phyloP scores from a whole-genome alignment of 768 basidiomycete species.

The Lentinula sp. region DNA sequence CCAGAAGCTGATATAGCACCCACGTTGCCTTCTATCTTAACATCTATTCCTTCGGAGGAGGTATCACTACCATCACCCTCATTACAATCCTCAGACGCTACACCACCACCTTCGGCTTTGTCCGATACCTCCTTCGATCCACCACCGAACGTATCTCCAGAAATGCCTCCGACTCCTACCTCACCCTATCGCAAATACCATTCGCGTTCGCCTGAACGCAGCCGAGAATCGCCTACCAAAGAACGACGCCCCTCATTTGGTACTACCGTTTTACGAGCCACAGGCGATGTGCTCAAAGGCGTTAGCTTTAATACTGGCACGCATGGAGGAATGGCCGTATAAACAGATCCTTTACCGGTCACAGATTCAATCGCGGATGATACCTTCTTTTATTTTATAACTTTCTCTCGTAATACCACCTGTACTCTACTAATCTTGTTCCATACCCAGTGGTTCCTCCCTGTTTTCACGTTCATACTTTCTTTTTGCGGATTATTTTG shows the following conservation, averaged over 20 bases:
- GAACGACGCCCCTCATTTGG: slow-evolving; percentile 1
- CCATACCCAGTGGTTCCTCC: neutral
- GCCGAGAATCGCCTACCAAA: neutral
- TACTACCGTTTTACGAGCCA: neutral
- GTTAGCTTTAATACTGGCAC: neutral
- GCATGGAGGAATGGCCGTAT: neutral
- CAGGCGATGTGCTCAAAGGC: neutral
- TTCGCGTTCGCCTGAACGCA: neutral
- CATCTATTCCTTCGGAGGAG: no score
- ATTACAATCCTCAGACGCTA: neutral
- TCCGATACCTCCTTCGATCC: neutral
- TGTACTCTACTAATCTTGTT: neutral
- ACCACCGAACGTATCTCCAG: neutral
- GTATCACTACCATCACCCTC: neutral
- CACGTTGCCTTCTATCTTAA: neutral
- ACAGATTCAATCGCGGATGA: neutral
- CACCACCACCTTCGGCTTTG: neutral
- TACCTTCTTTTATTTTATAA: neutral
- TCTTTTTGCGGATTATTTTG: neutral
- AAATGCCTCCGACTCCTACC: neutral
- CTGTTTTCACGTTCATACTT: neutral
- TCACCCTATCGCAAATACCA: neutral
- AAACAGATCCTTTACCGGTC: neutral
- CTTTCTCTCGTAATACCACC: neutral
- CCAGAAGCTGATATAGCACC: neutral